These are phyloP conservation scores for Hanseniaspora pseudoguilliermondii DNA, from an alignment of 805 yeast species.

Conservation along the genomic window DNA sequence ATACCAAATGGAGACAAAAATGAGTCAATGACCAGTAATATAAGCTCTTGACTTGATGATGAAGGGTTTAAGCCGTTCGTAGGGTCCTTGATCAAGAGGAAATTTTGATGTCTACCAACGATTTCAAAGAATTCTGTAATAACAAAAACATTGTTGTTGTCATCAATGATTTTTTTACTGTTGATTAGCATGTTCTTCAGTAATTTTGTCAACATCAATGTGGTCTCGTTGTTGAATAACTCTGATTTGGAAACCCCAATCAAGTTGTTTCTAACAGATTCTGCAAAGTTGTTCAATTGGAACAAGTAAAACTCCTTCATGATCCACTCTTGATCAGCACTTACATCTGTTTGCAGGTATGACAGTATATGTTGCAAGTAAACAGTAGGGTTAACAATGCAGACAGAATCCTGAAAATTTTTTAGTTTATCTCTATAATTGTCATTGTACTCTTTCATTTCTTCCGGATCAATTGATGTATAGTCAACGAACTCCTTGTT, in stretches of 20 bases:
- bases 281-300: conserved; percentile 68
- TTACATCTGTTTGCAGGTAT: conserved; percentile 2
- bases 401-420: conserved; percentile 73
- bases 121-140: conserved; percentile 76
- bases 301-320: conserved; percentile 74
- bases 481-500: conserved; percentile 66
- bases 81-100: conserved; percentile 35
- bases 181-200: conserved; percentile 21
- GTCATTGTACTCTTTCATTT: conserved; percentile 66
- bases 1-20: conserved; percentile 75
- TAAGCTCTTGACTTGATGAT: conserved; percentile 32
- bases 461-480: conserved; percentile 41
- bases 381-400: conserved; percentile 44
- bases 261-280: conserved; percentile 64
- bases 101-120: conserved; percentile 62
- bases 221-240: conserved; percentile 54
- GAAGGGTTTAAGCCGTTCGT: neutral
- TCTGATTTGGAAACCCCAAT: conserved; percentile 57
- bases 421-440: conserved; percentile 56
- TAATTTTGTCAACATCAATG: conserved; percentile 31
- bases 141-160: conserved; percentile 60
- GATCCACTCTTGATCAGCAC: conserved; percentile 50
- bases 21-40: conserved; percentile 54
- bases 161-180: conserved; percentile 29
- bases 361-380: conserved; percentile 47